A percentile compares a stretch with the other conserved stretches of the same genome.
Evolutionary conservation across 2,329 filamentous ascomycete species (phyloP).

Genomic region (Scytalidium sp.): DNA sequence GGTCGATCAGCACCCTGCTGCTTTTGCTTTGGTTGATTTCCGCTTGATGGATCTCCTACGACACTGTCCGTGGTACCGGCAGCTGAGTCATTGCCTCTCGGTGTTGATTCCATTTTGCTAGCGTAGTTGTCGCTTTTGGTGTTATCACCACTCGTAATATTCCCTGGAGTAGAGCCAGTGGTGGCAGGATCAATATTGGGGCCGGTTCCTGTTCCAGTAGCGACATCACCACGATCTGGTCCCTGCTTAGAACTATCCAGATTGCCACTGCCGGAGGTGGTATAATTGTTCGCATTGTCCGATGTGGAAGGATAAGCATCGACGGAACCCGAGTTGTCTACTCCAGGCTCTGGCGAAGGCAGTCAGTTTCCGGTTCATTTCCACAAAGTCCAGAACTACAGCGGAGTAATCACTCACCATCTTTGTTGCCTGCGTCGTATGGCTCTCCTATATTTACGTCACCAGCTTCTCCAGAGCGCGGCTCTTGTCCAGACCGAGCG

Average conservation of each 20-base stretch:
- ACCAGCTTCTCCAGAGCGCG: constrained; percentile 68
- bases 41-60: constrained; percentile 1
- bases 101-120: neutral
- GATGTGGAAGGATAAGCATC: neutral
- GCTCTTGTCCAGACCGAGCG: constrained; percentile 50
- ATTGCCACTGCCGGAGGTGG: neutral
- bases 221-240: neutral
- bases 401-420: constrained; percentile 39
- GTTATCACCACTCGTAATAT: neutral
- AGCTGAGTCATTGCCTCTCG: neutral
- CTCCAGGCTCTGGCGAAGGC: neutral
- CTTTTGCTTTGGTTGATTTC: constrained; percentile 17
- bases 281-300: neutral
- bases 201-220: neutral
- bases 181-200: neutral
- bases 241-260: neutral
- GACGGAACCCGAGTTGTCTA: constrained; percentile 16
- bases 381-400: constrained; percentile 1
- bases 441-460: constrained; percentile 67
- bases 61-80: neutral
- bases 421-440: constrained; percentile 75
- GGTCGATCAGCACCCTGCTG: constrained; percentile 34
- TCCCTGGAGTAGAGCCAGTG: neutral
- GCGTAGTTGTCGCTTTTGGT: neutral
- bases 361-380: neutral